phyloP scores from a whole-genome alignment of 2,329 filamentous ascomycete species.

The Penicillium sp. region DNA sequence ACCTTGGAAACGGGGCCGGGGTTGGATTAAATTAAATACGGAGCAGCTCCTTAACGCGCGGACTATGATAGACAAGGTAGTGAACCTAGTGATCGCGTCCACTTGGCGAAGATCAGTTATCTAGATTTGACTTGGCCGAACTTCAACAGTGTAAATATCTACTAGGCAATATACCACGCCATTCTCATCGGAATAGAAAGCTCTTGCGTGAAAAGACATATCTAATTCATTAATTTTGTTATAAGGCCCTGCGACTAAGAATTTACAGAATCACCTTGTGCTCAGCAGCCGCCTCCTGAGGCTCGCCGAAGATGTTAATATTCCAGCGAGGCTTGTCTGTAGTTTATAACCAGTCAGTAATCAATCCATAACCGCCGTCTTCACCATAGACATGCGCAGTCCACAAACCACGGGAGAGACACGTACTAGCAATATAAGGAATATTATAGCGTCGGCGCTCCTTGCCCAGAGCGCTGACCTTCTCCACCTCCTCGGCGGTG shows the following conservation, averaged over 20 bases:
- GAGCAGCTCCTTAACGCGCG: too few relatives aligned
- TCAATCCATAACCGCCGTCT: not conserved
- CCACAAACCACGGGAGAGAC: not conserved
- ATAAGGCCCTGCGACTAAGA: not conserved
- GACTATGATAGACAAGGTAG: too few relatives aligned
- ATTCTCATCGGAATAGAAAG: not conserved
- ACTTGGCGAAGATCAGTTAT: too few relatives aligned
- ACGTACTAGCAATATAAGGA: slow-evolving; percentile 35
- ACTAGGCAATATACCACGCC: too few relatives aligned
- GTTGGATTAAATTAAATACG: too few relatives aligned
- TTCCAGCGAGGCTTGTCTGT: slow-evolving; percentile 58
- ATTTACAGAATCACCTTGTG: slow-evolving; percentile 50
- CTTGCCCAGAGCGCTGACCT: slow-evolving; percentile 37
- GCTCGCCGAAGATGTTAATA: slow-evolving; percentile 59
- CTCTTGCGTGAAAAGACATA: slow-evolving; percentile 9
- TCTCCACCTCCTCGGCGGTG: slow-evolving; percentile 39
- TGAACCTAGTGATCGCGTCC: too few relatives aligned
- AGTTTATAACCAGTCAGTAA: slow-evolving; percentile 5
- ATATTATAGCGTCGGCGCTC: slow-evolving; percentile 41
- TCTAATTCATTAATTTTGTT: slow-evolving; percentile 21
- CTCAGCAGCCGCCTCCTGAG: slow-evolving; percentile 53
- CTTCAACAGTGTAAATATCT: not conserved
- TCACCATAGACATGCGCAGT: not conserved
- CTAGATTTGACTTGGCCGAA: too few relatives aligned
- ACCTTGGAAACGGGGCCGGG: too few relatives aligned